Percentiles rank a stretch among this genome's conserved stretches.
Conservation (phyloP, 1,139 yeast genomes). For the Protomyces arabidopsidicola region DNA sequence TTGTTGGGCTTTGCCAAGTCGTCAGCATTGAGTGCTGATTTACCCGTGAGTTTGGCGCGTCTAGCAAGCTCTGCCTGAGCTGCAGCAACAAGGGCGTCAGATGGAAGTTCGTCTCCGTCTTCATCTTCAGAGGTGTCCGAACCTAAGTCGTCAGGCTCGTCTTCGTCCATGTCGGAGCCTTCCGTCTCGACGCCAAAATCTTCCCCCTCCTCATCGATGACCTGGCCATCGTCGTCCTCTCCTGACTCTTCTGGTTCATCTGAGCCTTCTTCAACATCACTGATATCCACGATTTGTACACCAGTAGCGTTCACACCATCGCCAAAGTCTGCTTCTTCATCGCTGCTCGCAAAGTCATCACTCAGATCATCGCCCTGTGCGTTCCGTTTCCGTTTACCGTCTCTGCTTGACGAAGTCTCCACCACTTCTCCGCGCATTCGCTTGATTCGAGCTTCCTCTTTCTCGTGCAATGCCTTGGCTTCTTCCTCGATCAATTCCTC, state of each 20-base stretch:
- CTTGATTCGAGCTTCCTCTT: constrained; percentile 69
- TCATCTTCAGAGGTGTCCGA: constrained; percentile 33
- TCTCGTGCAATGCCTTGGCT: constrained; percentile 58
- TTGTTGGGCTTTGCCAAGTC: background rate
- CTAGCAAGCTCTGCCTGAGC: constrained; percentile 23
- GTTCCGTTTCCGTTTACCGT: constrained; percentile 4
- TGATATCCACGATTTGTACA: constrained; percentile 7
- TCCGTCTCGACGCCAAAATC: background rate
- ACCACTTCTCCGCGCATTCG: constrained; percentile 82
- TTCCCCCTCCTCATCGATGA: background rate
- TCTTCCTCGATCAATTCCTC: constrained; percentile 70
- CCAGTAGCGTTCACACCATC: constrained; percentile 20
- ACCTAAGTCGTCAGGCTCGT: constrained; percentile 35
- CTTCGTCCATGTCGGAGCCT: constrained; percentile 36
- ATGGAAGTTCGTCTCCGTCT: constrained; percentile 25
- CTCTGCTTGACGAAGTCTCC: constrained; percentile 58
- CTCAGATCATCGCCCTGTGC: constrained; percentile 38
- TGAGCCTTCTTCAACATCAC: background rate
- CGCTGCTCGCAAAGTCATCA: constrained; percentile 43
- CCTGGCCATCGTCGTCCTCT: background rate
- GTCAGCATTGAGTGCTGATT: background rate
- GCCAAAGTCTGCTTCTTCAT: constrained; percentile 23
- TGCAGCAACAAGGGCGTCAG: constrained; percentile 8
- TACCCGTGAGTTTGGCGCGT: background rate
- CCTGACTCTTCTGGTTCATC: constrained; percentile 35